These are phyloP conservation scores for Termitomyces sp. DNA, from an alignment of 768 basidiomycete genomes.

Conservation along the genomic window DNA sequence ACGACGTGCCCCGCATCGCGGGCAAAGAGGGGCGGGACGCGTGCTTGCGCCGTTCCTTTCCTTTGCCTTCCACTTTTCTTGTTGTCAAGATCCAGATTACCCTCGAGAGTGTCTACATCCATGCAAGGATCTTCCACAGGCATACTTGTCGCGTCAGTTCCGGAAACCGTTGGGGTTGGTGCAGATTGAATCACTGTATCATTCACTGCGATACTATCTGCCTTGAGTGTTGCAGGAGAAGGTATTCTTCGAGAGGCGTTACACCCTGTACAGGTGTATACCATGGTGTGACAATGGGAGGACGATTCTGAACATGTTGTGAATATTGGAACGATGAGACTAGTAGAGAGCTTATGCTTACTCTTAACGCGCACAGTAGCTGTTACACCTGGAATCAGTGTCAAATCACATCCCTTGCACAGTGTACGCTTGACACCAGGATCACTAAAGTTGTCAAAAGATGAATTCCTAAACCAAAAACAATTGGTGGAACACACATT, in stretches of 20 bases:
- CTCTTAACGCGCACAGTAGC: conserved; percentile 62
- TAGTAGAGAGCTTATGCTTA: conserved; percentile 17
- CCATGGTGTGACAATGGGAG: conserved; percentile 49
- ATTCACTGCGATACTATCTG: neutral
- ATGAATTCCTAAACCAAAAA: neutral
- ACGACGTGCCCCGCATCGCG: conserved; percentile 61
- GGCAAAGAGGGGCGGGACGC: conserved; percentile 56
- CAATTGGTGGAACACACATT: conserved; percentile 45
- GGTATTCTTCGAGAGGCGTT: conserved; percentile 59
- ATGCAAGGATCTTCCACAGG: neutral
- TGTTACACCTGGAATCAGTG: conserved; percentile 66
- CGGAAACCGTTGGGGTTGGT: neutral
- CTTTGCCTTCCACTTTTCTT: conserved; percentile 13
- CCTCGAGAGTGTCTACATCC: neutral
- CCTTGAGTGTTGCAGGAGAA: conserved; percentile 43
- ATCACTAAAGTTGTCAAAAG: conserved; percentile 44
- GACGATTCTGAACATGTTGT: conserved; percentile 21
- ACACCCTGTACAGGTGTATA: conserved; percentile 59
- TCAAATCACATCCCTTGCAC: conserved; percentile 62
- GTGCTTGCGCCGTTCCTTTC: conserved; percentile 20
- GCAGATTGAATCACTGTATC: neutral
- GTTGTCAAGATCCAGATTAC: neutral
- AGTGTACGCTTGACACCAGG: conserved; percentile 78
- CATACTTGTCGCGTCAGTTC: neutral
- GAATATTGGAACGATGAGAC: neutral